These are phyloP conservation scores for Boletus reticulatus DNA, from an alignment of 768 basidiomycete genomes.

Conservation along the genomic window DNA sequence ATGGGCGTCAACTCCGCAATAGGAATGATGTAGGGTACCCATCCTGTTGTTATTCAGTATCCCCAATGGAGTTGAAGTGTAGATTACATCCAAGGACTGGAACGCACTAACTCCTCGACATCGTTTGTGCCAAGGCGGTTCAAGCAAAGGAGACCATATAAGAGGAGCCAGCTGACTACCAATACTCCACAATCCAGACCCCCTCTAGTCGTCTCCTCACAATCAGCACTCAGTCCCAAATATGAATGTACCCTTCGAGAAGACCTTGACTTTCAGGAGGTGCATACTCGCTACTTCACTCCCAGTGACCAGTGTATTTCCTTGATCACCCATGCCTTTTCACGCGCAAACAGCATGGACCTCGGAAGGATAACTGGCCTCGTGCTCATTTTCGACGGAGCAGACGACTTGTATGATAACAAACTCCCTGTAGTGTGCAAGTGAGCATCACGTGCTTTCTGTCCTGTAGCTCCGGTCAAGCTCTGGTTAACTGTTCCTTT, in stretches of 20 bases:
- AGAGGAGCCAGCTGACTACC: background rate
- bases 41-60: too few species aligned
- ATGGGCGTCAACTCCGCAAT: too few species aligned
- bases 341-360: background rate
- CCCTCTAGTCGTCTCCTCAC: background rate
- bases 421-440: background rate
- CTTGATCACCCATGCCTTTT: background rate
- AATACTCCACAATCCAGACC: background rate
- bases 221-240: background rate
- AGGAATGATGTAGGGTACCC: too few species aligned
- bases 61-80: too few species aligned
- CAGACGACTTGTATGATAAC: background rate
- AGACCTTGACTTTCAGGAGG: background rate
- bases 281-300: background rate
- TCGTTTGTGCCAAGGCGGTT: too few species aligned
- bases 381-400: background rate
- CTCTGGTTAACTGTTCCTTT: background rate
- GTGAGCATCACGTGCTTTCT: background rate
- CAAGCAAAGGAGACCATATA: background rate
- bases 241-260: background rate
- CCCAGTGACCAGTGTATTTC: background rate
- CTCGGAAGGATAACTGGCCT: background rate
- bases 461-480: too few species aligned
- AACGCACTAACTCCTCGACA: too few species aligned
- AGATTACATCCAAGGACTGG: too few species aligned